Conservation (phyloP, 2,329 filamentous ascomycete species). For the Hymenoscyphus occultus region DNA sequence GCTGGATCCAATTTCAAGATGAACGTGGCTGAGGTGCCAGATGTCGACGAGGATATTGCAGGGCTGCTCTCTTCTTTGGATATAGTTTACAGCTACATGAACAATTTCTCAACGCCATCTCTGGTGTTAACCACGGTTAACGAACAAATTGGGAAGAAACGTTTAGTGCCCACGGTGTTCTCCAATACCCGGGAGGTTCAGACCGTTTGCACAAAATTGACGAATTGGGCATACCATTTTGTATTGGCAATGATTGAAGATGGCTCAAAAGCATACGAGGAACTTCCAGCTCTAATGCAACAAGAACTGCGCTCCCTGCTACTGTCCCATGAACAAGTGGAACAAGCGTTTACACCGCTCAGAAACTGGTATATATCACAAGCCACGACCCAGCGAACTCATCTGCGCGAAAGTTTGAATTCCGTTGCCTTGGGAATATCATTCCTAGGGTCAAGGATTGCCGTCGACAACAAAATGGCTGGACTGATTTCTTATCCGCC, state of each 20-base stretch:
- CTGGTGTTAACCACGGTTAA: background rate
- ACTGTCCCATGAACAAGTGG: background rate
- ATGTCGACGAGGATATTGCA: background rate
- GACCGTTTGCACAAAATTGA: background rate
- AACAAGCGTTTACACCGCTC: background rate
- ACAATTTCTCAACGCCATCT: background rate
- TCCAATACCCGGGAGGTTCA: background rate
- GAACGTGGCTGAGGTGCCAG: background rate
- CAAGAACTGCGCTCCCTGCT: background rate
- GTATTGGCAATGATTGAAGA: background rate
- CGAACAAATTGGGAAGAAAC: background rate
- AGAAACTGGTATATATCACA: background rate
- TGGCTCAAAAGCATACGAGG: too few relatives aligned
- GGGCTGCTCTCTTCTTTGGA: background rate
- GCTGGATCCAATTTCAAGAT: background rate
- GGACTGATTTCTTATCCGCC: background rate
- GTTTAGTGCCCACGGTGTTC: background rate
- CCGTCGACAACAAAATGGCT: background rate
- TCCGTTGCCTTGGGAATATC: background rate
- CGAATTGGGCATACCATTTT: background rate
- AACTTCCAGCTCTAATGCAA: background rate
- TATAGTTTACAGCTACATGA: background rate
- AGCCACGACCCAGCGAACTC: background rate
- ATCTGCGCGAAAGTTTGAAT: background rate
- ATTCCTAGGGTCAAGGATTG: background rate